phyloP scores from a whole-genome alignment of 1,139 yeast species.

The Debaryomyces coudertii region DNA sequence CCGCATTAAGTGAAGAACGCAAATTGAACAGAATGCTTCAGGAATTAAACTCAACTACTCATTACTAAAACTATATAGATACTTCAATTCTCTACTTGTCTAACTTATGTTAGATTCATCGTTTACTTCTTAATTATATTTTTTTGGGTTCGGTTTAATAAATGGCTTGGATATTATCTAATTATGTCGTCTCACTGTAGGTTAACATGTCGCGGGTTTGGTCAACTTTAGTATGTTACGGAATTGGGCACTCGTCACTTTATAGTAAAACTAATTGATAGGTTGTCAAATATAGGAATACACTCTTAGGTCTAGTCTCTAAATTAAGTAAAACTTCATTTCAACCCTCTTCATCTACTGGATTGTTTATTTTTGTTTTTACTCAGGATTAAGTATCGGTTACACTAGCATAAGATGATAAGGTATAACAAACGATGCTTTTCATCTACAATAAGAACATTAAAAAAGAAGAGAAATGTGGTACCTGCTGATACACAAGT shows the following conservation, averaged over 20 bases:
- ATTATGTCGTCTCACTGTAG: neutral
- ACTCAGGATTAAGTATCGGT: neutral
- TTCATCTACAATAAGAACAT: slow-evolving; percentile 7
- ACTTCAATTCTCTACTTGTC: slow-evolving; percentile 4
- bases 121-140: slow-evolving; percentile 1
- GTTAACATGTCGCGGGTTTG: neutral
- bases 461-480: slow-evolving; percentile 10
- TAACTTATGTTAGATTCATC: slow-evolving; percentile 1
- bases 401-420: slow-evolving; percentile 4
- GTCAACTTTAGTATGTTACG: neutral
- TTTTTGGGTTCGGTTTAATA: slow-evolving; percentile 5
- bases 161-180: slow-evolving; percentile 2
- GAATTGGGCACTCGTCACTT: neutral
- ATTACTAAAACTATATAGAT: slow-evolving; percentile 6
- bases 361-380: neutral
- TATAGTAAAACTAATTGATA: neutral
- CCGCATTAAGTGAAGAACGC: slow-evolving; percentile 46
- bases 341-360: neutral
- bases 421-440: slow-evolving; percentile 11
- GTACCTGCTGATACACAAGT: slow-evolving; percentile 13
- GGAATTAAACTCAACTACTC: slow-evolving; percentile 1
- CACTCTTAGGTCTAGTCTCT: neutral
- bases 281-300: neutral
- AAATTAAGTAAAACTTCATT: neutral
- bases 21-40: slow-evolving; percentile 36